Evolutionary conservation across 352 stramenopile genomes (phyloP), one percentile per base, ranked within the genome.

Genomic region (Phytophthora melonis): DNA sequence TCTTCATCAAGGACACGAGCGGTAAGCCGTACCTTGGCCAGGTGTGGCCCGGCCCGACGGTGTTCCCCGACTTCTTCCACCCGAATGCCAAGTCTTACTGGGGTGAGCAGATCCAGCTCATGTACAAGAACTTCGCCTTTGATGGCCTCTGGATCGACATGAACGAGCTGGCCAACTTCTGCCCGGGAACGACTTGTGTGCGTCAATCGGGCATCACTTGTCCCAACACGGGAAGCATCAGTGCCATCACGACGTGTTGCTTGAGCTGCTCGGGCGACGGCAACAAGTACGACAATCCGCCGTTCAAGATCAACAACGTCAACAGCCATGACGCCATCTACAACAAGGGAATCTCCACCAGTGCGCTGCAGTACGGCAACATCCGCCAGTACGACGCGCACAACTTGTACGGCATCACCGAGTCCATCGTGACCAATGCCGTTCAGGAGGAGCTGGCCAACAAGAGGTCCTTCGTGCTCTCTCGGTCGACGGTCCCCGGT

Each of bases 111-210:
- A 70, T 95, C 27, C 36, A 64, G 18, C 75, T 76, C 0, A 88
- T 92, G 72, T 73, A 93, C 75, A 77, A 89, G 21, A 76, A 53
- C 9, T 53, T 86, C n/a, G 32, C 56, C 1, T 93, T 84, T 50
- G 89, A 97, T 53, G 88, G 90, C 23, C 67, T 95, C 9, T 96
- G 90, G 90, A 91, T 97, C 61, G 90, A 97, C 70, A 97, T 97
- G 90, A 97, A 97, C 72, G 90, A 97, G 55, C 67, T 93, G 5
- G 84, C 86, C 14, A 94, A 92, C 71, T 95, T 96, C 52, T 94
- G 84, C 50, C 75, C 77, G 72, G 41, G 41, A 8, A 49, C 14
- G 16, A 49, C 13, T 1, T 49, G 41, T 9, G 41, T 19, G 41
- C 41, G 41, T n/a, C 13, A 21, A 9, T 19, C 41, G 1, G 41